Percentiles rank a stretch among this genome's conserved stretches.
These are phyloP conservation scores for Ascochyta clinopodiicola DNA, from an alignment of 2,329 filamentous ascomycete species.

Conservation along the genomic window DNA sequence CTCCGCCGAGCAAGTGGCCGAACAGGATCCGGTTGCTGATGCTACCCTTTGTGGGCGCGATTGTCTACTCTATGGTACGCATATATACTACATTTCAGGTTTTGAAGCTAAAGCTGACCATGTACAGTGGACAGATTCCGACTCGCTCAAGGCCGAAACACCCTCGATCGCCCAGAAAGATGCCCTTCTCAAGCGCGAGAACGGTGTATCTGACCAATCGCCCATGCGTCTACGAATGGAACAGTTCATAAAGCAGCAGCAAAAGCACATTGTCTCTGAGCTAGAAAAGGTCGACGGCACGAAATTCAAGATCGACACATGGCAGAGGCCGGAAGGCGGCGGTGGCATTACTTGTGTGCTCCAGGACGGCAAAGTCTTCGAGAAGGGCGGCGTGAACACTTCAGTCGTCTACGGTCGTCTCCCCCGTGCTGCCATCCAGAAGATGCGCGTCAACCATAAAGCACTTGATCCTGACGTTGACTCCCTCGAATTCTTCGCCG, in stretches of 20 bases:
- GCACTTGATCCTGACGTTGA: slow-evolving; percentile 81
- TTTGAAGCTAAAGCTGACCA: slow-evolving; percentile 3
- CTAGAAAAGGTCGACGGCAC: slow-evolving; percentile 84
- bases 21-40: slow-evolving; percentile 54
- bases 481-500: slow-evolving; percentile 91
- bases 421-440: slow-evolving; percentile 78
- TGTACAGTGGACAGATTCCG: slow-evolving; percentile 41
- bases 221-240: slow-evolving; percentile 99
- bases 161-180: slow-evolving; percentile 86
- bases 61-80: slow-evolving; percentile 67
- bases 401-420: slow-evolving; percentile 93
- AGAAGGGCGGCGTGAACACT: slow-evolving; percentile 96
- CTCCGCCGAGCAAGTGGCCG: slow-evolving; percentile 44
- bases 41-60: slow-evolving; percentile 59
- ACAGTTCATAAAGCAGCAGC: slow-evolving; percentile 90
- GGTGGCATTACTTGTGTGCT: slow-evolving; percentile 94
- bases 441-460: slow-evolving; percentile 93
- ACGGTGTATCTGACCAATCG: slow-evolving; percentile 75
- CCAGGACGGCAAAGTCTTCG: slow-evolving; percentile 95
- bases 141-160: slow-evolving; percentile 58
- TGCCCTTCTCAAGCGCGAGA: slow-evolving; percentile 78
- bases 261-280: slow-evolving; percentile 82
- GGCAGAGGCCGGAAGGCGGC: slow-evolving; percentile 85
- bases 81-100: neutral
- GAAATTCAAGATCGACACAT: slow-evolving; percentile 82